Conservation (phyloP, 2,329 filamentous ascomycete species). For the Zymoseptoria tritici region DNA sequence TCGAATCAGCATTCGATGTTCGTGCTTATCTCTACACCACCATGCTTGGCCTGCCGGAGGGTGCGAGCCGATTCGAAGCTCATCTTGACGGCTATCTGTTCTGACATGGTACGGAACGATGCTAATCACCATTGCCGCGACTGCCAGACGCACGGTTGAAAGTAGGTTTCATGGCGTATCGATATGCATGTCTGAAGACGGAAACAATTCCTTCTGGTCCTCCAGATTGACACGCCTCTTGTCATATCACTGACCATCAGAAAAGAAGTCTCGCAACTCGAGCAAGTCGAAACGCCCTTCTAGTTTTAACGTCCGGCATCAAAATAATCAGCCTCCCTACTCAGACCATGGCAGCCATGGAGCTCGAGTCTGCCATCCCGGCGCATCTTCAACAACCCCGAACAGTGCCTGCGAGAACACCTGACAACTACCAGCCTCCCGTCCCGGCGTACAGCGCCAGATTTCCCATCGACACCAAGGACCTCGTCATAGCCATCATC, state of each 20-base stretch:
- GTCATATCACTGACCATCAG: neutral
- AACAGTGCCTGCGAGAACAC: constrained; percentile 17
- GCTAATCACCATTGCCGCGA: neutral
- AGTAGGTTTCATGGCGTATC: neutral
- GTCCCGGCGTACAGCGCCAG: constrained; percentile 29
- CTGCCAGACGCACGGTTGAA: neutral
- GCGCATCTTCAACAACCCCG: constrained; percentile 13
- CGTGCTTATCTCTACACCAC: neutral
- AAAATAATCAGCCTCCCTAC: neutral
- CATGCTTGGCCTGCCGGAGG: neutral
- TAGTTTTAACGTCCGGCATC: neutral
- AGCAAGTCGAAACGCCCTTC: neutral
- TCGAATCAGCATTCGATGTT: neutral
- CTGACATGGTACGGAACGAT: neutral
- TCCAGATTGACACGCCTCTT: neutral
- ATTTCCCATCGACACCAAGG: constrained; percentile 26
- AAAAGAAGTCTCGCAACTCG: neutral
- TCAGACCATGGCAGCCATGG: constrained; percentile 9
- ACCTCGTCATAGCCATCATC: constrained; percentile 31
- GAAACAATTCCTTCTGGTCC: neutral
- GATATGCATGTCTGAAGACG: neutral
- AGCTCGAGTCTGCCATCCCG: constrained; percentile 18
- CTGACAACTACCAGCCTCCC: constrained; percentile 24
- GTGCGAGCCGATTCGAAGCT: neutral
- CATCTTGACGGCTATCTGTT: neutral